A percentile compares a stretch with the other conserved stretches of the same genome.
phyloP scores from a whole-genome alignment of 441 rosid genomes.

The Croton laevigatus region DNA sequence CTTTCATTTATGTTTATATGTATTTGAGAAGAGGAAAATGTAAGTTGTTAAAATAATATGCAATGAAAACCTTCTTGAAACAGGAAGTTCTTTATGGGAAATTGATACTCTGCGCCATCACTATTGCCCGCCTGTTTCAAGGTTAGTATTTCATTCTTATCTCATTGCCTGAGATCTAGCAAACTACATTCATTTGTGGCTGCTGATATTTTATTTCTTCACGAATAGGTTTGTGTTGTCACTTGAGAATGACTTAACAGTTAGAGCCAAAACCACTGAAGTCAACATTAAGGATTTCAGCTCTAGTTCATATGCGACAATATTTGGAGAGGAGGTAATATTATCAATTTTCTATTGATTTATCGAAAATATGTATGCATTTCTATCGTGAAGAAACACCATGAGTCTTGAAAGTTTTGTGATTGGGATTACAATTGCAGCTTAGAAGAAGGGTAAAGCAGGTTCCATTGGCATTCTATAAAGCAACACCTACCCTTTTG shows the following conservation, averaged over 20 bases:
- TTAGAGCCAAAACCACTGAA: constrained; percentile 74
- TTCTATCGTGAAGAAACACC: no score
- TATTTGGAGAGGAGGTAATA: constrained; percentile 91
- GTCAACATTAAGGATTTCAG: constrained; percentile 67
- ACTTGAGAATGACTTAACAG: constrained; percentile 82
- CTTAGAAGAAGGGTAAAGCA: constrained; percentile 83
- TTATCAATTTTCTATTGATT: not conserved
- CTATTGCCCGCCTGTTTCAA: constrained; percentile 89
- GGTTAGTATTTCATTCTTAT: constrained; percentile 17
- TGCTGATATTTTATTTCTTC: constrained; percentile 18
- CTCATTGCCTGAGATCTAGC: constrained; percentile 11
- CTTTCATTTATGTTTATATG: not conserved
- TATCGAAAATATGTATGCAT: not conserved
- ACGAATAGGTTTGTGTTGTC: constrained; percentile 67
- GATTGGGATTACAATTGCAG: constrained; percentile 39
- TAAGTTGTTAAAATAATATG: constrained; percentile 4
- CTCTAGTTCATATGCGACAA: constrained; percentile 87
- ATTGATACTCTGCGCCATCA: constrained; percentile 78
- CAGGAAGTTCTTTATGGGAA: constrained; percentile 98
- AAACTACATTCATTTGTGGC: not conserved
- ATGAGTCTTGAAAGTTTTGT: not conserved
- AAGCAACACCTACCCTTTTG: constrained; percentile 52
- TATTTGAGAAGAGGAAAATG: not conserved
- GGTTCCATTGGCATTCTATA: constrained; percentile 83
- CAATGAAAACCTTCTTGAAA: constrained; percentile 17